Evolutionary conservation across 768 basidiomycete genomes (phyloP).

Genomic region (Termitomyces sp.): DNA sequence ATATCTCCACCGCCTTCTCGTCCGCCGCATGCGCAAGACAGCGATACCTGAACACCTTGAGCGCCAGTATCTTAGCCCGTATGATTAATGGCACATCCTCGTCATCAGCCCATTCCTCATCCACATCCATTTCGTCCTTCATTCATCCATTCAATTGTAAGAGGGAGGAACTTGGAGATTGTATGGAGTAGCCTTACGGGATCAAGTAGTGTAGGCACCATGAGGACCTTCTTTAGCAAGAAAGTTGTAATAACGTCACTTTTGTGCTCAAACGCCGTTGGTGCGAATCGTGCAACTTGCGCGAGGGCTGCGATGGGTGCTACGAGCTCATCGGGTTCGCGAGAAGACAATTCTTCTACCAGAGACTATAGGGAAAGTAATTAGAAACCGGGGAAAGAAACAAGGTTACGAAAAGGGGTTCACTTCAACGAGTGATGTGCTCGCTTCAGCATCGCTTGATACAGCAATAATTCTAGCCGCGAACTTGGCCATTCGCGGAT

Average conservation of each 20-base stretch:
- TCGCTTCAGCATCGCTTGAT: slow-evolving; percentile 47
- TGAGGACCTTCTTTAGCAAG: slow-evolving; percentile 67
- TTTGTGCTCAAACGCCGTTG: slow-evolving; percentile 72
- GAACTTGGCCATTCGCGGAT: slow-evolving; percentile 77
- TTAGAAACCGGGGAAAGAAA: neutral
- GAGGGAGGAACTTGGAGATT: neutral
- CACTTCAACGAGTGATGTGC: slow-evolving; percentile 64
- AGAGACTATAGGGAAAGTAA: slow-evolving; percentile 44
- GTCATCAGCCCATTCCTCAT: slow-evolving; percentile 77
- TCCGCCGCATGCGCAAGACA: slow-evolving; percentile 63
- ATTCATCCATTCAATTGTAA: slow-evolving; percentile 4
- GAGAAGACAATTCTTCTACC: slow-evolving; percentile 44
- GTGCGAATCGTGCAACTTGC: slow-evolving; percentile 67
- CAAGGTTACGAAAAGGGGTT: slow-evolving; percentile 12
- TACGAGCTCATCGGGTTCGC: slow-evolving; percentile 48
- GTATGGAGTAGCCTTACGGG: slow-evolving; percentile 34
- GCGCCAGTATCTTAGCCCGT: slow-evolving; percentile 64
- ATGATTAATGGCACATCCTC: slow-evolving; percentile 54
- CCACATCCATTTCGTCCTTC: slow-evolving; percentile 58
- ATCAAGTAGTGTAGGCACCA: slow-evolving; percentile 46
- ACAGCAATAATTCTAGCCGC: slow-evolving; percentile 72
- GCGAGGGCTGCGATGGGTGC: slow-evolving; percentile 70
- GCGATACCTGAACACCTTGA: slow-evolving; percentile 84
- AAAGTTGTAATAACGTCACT: slow-evolving; percentile 74
- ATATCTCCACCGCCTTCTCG: slow-evolving; percentile 60